Evolutionary conservation across 768 basidiomycete species (phyloP), one percentile per base, ranked within the genome.

Genomic region (Boletus rex-veris): DNA sequence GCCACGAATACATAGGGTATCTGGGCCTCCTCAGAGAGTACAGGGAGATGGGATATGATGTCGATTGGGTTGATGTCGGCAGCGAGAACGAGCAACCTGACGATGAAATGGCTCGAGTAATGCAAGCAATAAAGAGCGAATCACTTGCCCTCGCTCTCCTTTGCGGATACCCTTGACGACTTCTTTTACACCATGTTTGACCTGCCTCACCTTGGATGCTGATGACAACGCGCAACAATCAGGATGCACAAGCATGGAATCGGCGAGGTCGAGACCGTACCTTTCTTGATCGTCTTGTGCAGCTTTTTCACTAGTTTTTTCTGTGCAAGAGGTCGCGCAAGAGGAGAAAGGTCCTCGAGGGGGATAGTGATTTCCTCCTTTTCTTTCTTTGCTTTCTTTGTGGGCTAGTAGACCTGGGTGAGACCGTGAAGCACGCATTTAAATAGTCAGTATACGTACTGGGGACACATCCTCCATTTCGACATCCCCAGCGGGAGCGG

Each of bases 11-110:
- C 79, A 66, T 94, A 96, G 1, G 93, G 93, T 69, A 93, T 86
- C 36, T 85, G 78, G 10, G 92, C 88, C 70, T 99, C 97, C 75
- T 99, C 97, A 44, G 91, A 88, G 67, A 99, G 77, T 10, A 98
- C 77, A 6, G 97, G 97, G 47, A 99, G 78, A 74, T 98, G 97
- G 33, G 95, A 95, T 64, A 98, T 94, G 61, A 99, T 97, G 75
- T 99, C 97, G 64, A 98, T 88, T 11, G 97, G 97, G 56, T 91
- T 96, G 70, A 98, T 98, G 73, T 98, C 96, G 37, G 89, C 94
- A 5, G 97, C 97, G 54, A 99, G 84, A 53, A 99, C 75, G 30
- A 99, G 82, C 33, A 99, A 76, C 19, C 93, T 95, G 60, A 8
- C 2, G 36, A 55, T 12, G 48, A 39, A 12, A 49, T 62, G 45